Base-by-base conservation (phyloP, 208 protist genomes). In the Acanthamoeba royreba region DNA sequence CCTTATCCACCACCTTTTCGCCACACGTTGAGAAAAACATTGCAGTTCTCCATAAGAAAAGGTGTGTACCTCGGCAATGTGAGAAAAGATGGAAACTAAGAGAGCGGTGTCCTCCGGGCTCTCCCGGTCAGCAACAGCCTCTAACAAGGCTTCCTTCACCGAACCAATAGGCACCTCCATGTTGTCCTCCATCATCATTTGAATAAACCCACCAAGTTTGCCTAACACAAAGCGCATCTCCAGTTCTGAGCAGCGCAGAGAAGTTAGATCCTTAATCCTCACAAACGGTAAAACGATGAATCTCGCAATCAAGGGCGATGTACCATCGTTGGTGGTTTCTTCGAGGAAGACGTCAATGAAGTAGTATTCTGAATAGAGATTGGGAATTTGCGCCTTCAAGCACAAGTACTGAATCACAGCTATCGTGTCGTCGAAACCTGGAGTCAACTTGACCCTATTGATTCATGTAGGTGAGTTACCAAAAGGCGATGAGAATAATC, bases 281-380 rank as follows among this genome's bases (percentile, higher is more conserved):
- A 66, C 9, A 35, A 22, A 66, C 9, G 28, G 28, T 42, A 28
- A 66, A 28, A 8, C 0, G 13, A 11, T 40, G 61, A 8, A 5
- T 72, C 33, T 42, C 58, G 31, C 25, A 35, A 7, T 28, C n/a
- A n/a, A n/a, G n/a, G n/a, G n/a, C n/a, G n/a, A n/a, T 55, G 38
- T 79, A 79, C 66, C 66, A 40, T 79, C 66, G 66, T 79, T 79
- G 38, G 66, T 79, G 66, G 66, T 79, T 22, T 79, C 66, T 22
- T 79, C 66, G 66, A 79, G 66, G 66, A 79, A 79, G 13, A 79
- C 66, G 66, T 79, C 66, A 33, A 79, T 79, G 66, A 79, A 79
- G 66, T 79, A 79, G 66, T n/a, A 79, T 40, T 79, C 66, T 2
- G 66, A 79, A 40, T 79, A 79, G 66, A 79, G 25, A 40, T 79